A percentile compares a stretch with the other conserved stretches of the same genome.
These are phyloP conservation scores for Heteromeles arbutifolia DNA, from an alignment of 306 rosid species.

Conservation along the genomic window DNA sequence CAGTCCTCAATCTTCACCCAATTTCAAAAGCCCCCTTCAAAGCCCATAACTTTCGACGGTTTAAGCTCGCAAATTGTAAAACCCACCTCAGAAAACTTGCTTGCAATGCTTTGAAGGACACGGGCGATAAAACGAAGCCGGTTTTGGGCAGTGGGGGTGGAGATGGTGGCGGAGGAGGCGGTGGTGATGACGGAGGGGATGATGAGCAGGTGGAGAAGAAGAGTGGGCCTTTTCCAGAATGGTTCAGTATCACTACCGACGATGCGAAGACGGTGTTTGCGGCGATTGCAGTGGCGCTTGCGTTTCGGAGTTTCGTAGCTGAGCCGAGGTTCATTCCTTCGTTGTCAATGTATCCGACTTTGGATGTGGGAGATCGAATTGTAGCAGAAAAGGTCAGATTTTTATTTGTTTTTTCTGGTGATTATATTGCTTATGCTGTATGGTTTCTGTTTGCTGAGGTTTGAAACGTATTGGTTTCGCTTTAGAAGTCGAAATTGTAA, in stretches of 20 bases:
- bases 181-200: conserved; percentile 26
- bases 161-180: conserved; percentile 41
- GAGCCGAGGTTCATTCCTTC: conserved; percentile 99
- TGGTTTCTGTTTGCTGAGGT: background rate
- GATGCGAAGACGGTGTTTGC: conserved; percentile 83
- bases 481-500: background rate
- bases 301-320: conserved; percentile 69
- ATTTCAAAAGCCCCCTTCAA: background rate
- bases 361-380: conserved; percentile 97
- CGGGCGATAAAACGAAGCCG: conserved; percentile 42
- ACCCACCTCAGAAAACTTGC: conserved; percentile 24
- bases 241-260: conserved; percentile 72
- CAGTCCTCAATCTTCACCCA: conserved; percentile 18
- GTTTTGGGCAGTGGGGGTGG: conserved; percentile 29
- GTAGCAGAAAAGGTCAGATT: conserved; percentile 79
- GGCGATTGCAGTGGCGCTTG: conserved; percentile 60
- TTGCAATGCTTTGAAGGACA: conserved; percentile 41
- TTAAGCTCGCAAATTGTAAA: conserved; percentile 12
- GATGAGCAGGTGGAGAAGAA: conserved; percentile 42
- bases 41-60: conserved; percentile 3
- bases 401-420: background rate
- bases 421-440: background rate
- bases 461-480: background rate
- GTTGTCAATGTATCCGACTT: conserved; percentile 96
- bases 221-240: conserved; percentile 48